Percentiles rank a stretch among this genome's conserved stretches.
Evolutionary conservation across 176 grass and related monocot species (phyloP).

Genomic region (Zea luxurians): DNA sequence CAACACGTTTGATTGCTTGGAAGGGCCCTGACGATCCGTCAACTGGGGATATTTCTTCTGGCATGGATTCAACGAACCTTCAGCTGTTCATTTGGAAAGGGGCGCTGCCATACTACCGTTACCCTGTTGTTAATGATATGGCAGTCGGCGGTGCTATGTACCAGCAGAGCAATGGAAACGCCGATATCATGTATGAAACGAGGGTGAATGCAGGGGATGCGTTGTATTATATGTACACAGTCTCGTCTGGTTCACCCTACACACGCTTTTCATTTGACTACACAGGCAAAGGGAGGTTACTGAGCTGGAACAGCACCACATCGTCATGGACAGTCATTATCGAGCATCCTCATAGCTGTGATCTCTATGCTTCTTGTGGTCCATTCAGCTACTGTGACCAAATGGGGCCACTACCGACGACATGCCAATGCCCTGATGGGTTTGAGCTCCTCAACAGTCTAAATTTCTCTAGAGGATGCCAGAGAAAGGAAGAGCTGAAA

Average conservation of each 20-base stretch:
- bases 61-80: not conserved
- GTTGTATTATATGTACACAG: not conserved
- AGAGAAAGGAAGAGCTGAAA: not conserved
- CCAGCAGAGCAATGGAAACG: not conserved
- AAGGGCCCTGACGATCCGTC: conserved; percentile 32
- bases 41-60: not conserved
- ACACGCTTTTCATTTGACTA: conserved; percentile 1
- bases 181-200: not conserved
- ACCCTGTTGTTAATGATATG: conserved; percentile 2
- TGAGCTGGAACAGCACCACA: not conserved
- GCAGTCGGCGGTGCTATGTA: not conserved
- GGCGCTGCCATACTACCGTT: not conserved
- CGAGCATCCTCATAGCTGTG: conserved; percentile 8
- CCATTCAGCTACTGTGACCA: conserved; percentile 39
- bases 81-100: conserved; percentile 5
- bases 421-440: conserved; percentile 45
- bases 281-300: not conserved
- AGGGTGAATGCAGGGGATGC: not conserved
- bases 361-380: conserved; percentile 36
- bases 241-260: not conserved
- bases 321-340: not conserved
- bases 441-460: conserved; percentile 24
- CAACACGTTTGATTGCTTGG: conserved; percentile 23
- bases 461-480: conserved; percentile 7
- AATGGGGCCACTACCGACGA: not conserved